Evolutionary conservation across 257 asterid genomes (phyloP).

Genomic region (Rubia yunnanensis): DNA sequence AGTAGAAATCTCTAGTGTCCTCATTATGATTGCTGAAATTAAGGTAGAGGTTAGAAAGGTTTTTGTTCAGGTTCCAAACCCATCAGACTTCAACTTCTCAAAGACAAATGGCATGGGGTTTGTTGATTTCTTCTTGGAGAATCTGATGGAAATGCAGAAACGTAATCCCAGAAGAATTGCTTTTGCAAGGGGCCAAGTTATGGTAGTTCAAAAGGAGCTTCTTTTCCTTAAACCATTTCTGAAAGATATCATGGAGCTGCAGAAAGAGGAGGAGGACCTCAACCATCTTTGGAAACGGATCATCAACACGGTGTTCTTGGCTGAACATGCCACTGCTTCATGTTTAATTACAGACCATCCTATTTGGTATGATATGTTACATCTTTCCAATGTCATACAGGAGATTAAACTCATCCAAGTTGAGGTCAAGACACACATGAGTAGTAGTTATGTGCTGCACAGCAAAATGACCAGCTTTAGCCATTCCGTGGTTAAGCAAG

Average conservation of each 20-base stretch:
- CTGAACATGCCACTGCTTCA: conserved; percentile 1
- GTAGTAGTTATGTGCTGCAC: neutral
- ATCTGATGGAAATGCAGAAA: conserved; percentile 2
- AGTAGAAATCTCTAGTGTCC: neutral
- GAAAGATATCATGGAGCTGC: neutral
- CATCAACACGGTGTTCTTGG: neutral
- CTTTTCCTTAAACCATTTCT: neutral
- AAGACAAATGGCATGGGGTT: conserved; percentile 1
- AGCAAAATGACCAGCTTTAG: neutral
- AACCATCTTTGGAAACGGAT: conserved; percentile 4
- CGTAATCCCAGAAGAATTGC: neutral
- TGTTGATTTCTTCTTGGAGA: neutral
- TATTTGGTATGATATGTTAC: neutral
- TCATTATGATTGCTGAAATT: neutral
- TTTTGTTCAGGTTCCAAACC: neutral
- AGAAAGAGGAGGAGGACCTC: neutral
- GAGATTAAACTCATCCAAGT: neutral
- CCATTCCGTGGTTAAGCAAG: neutral
- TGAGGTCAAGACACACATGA: neutral
- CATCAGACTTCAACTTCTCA: neutral
- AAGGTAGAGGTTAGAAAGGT: neutral
- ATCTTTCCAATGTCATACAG: neutral
- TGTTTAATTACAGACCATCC: neutral
- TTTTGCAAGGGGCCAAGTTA: conserved; percentile 1
- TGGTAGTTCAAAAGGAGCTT: neutral